Conservation (phyloP, 441 rosid genomes). For the Euphorbia schlechtendalii region DNA sequence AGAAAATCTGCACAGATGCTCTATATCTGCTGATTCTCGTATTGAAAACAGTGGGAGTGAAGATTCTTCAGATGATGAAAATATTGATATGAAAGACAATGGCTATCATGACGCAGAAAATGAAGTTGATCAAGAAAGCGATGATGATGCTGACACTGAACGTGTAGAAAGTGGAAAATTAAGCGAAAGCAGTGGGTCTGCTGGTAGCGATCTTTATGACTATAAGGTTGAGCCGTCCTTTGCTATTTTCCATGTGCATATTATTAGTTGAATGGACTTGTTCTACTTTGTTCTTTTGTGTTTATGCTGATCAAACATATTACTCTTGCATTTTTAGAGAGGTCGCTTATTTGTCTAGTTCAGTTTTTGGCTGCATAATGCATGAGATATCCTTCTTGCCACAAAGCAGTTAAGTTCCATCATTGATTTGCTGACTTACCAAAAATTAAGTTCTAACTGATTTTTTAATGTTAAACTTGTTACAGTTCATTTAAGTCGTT, state of each 20-base stretch:
- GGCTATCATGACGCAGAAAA: slow-evolving; percentile 82
- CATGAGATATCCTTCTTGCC: not conserved
- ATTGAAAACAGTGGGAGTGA: slow-evolving; percentile 90
- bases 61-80: slow-evolving; percentile 88
- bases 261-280: not conserved
- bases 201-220: slow-evolving; percentile 86
- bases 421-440: not conserved
- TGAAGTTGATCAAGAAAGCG: slow-evolving; percentile 79
- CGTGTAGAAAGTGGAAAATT: slow-evolving; percentile 73
- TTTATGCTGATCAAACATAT: not conserved
- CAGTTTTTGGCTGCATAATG: not conserved
- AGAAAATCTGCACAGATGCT: slow-evolving; percentile 90
- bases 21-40: slow-evolving; percentile 84
- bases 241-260: slow-evolving; percentile 6
- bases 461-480: not conserved
- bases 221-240: slow-evolving; percentile 84
- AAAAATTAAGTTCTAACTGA: no score
- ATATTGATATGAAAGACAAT: slow-evolving; percentile 53
- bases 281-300: not conserved
- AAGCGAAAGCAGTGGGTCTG: slow-evolving; percentile 91
- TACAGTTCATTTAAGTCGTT: not conserved
- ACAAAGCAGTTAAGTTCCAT: not conserved
- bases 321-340: slow-evolving; percentile 1
- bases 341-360: not conserved
- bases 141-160: slow-evolving; percentile 67